phyloP scores from a whole-genome alignment of 1,139 yeast genomes.

The Saccharomyces uvarum region DNA sequence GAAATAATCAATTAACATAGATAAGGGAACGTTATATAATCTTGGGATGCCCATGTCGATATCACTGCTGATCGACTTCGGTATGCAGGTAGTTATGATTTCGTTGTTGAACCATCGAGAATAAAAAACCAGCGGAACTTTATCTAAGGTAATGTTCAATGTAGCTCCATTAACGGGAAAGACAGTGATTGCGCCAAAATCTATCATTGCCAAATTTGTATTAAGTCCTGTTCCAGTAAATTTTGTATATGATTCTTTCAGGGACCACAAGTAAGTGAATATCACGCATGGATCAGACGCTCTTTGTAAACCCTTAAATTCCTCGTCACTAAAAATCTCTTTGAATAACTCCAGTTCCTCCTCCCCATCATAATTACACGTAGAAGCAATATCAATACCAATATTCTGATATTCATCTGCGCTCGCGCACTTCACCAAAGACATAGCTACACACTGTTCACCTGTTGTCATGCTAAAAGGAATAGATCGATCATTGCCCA shows the following conservation, averaged over 20 bases:
- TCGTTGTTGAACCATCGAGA: slow-evolving; percentile 19
- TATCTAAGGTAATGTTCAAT: slow-evolving; percentile 9
- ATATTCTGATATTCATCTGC: slow-evolving; percentile 28
- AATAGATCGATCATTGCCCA: slow-evolving; percentile 33
- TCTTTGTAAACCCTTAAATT: slow-evolving; percentile 32
- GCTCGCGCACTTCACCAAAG: slow-evolving; percentile 27
- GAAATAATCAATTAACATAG: neutral
- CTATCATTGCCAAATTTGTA: slow-evolving; percentile 37
- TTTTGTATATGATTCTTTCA: slow-evolving; percentile 65
- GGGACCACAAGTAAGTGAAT: slow-evolving; percentile 60
- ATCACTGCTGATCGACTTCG: neutral
- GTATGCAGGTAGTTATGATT: slow-evolving; percentile 12
- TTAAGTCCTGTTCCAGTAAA: slow-evolving; percentile 56
- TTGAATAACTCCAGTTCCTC: slow-evolving; percentile 38
- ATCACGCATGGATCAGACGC: slow-evolving; percentile 13
- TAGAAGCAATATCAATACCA: slow-evolving; percentile 60
- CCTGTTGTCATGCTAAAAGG: slow-evolving; percentile 54
- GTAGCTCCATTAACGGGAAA: neutral
- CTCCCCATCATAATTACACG: slow-evolving; percentile 35
- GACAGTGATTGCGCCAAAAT: slow-evolving; percentile 16
- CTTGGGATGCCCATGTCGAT: neutral
- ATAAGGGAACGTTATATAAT: neutral
- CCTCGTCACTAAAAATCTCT: slow-evolving; percentile 44
- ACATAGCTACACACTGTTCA: slow-evolving; percentile 38
- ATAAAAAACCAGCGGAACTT: slow-evolving; percentile 11